Percentiles rank a stretch among this genome's conserved stretches.
phyloP scores from a whole-genome alignment of 208 protist genomes.

The Blastocrithidia nonstop region DNA sequence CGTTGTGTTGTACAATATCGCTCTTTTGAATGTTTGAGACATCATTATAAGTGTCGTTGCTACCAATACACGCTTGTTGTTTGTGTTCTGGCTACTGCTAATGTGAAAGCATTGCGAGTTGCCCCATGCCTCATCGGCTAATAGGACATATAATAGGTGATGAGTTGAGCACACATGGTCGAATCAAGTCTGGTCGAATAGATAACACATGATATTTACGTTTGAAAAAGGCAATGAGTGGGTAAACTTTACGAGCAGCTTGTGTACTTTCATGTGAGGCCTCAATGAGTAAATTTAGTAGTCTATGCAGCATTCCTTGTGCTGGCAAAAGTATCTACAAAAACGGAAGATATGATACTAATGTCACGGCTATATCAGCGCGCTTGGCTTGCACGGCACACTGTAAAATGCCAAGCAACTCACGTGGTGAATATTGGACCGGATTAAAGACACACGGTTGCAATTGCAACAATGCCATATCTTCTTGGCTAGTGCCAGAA shows the following conservation, averaged over 20 bases:
- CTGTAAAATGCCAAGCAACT: slow-evolving; percentile 54
- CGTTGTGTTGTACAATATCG: no score
- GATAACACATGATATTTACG: slow-evolving; percentile 40
- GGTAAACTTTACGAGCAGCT: slow-evolving; percentile 9
- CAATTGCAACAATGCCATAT: slow-evolving; percentile 3
- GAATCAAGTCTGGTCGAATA: slow-evolving; percentile 27
- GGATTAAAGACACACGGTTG: slow-evolving; percentile 20
- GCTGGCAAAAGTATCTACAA: slow-evolving; percentile 36
- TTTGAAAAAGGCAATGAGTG: slow-evolving; percentile 35
- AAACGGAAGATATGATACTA: slow-evolving; percentile 49
- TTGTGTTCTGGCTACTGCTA: no score
- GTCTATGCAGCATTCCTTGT: slow-evolving; percentile 18
- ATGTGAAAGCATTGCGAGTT: background rate
- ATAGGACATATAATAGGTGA: background rate
- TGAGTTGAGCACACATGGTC: slow-evolving; percentile 57
- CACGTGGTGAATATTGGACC: slow-evolving; percentile 26
- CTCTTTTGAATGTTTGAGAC: background rate
- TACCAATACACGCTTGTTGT: no score
- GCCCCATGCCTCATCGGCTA: background rate
- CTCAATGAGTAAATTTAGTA: slow-evolving; percentile 25
- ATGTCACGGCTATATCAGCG: slow-evolving; percentile 21
- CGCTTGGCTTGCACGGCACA: slow-evolving; percentile 27
- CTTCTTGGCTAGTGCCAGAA: no score
- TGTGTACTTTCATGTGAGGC: slow-evolving; percentile 7
- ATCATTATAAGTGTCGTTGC: background rate